Base-by-base conservation (phyloP, 495 filamentous ascomycete genomes). In the Aspergillus wentii region DNA sequence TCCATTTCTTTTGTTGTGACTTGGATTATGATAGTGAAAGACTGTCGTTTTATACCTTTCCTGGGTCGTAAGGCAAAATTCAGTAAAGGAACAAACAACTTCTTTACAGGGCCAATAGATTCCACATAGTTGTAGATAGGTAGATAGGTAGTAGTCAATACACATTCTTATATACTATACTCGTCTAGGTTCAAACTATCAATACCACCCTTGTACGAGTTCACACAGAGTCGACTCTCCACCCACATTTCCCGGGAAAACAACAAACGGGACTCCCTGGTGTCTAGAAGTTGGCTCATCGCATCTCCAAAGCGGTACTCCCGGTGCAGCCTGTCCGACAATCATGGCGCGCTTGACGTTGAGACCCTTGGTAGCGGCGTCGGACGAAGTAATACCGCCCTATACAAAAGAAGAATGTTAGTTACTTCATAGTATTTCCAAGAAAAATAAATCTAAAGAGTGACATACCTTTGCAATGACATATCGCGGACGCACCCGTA, bases 201-300 rank as follows among this genome's bases (percentile, higher is more conserved):
- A 68, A 35, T 48, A 50, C 64, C 64, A 69, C 1, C 49, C 56
- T 32, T 54, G 59, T 13, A 66, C 64, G 26, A 69, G 19, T 3
- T 63, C 56, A 48, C 56, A 59, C n/a, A 69, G 44, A 17, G 72
- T 71, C 37, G 56, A 49, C 36, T 75, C 71, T 6, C 60, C 61
- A 17, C 73, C 74, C 9, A 76, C 73, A 56, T 78, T 78, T 8
- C 72, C 74, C n/a, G 74, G 74, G 35, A 78, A 78, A 1, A 76
- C 72, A 9, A 75, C 68, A 51, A 64, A 75, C 10, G 71, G 70
- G 15, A 75, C 59, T 17, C 64, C 66, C 0, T 55, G 55, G 51
- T 68, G 63, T 34, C 65, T 57, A 27, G 64, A 68, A 0, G 61
- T 68, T 27, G 46, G 40, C 53, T 76, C 72, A 41, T 74, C 62